Base-by-base conservation (phyloP, 805 yeast genomes). In the Scheffersomyces spartinae region DNA sequence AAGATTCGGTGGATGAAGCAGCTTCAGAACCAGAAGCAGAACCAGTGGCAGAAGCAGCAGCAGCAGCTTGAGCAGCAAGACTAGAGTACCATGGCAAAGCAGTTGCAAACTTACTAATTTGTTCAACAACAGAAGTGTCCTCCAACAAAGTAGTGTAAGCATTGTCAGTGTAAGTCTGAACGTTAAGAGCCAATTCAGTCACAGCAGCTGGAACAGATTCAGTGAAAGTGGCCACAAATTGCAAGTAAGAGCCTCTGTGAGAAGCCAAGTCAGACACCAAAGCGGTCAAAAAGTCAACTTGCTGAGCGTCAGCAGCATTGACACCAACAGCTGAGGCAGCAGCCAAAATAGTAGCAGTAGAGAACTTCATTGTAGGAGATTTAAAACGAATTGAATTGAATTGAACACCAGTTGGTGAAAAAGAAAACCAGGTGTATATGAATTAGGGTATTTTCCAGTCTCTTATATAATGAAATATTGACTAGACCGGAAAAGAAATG, bases 21-120 rank as follows among this genome's bases (percentile, higher is more conserved):
- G 24, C 23, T 3, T 21, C 7, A 12, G 26, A 15, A 9, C 28
- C 11, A 12, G 31, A 21, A 22, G 30, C 24, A 9, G 26, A 10
- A 21, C 12, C 23, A 14, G 21, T n/a, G 10, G 18, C 17, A 9
- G 14, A 17, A 13, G 26, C 19, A 21, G 24, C 18, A 13, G 27
- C 25, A 3, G 24, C 21, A 30, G 15, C 27, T 19, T 18, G 18
- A 15, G 27, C 26, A 4, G 30, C 16, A 9, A 9, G 26, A 34
- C 48, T 40, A 29, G 27, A 37, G 42, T 46, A 55, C 64, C 64
- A 58, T 10, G 60, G 61, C 30, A 58, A 44, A 14, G 40, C 34
- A 9, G 60, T 50, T 18, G 61, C 64, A 37, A 39, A 56, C 3
- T 35, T 26, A 32, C 39, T 45, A 29, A 57, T 40, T 17, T 30